Evolutionary conservation across 2,329 filamentous ascomycete species (phyloP).

Genomic region (Nemania serpens): DNA sequence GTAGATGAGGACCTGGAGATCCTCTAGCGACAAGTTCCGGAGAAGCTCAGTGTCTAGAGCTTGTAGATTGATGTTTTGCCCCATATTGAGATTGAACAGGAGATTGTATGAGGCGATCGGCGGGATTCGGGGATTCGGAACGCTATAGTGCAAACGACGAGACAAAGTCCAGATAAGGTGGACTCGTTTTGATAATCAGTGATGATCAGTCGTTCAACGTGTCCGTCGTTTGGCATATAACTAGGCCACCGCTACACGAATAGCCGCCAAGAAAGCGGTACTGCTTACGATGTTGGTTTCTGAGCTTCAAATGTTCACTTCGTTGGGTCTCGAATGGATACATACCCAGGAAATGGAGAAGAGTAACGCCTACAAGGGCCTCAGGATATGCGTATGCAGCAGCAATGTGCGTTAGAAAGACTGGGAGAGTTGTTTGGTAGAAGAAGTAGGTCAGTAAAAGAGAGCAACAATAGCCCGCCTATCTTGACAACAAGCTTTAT

Average conservation of each 20-base stretch:
- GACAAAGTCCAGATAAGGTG: background rate
- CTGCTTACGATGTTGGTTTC: background rate
- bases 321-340: background rate
- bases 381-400: too few relatives aligned
- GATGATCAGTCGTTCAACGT: background rate
- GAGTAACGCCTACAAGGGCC: background rate
- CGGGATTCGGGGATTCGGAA: background rate
- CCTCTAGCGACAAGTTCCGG: constrained; percentile 23
- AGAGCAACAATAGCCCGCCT: too few relatives aligned
- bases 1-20: constrained; percentile 23
- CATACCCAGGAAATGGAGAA: background rate
- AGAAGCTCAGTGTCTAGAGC: constrained; percentile 18
- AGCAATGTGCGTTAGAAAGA: background rate
- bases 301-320: background rate
- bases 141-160: background rate
- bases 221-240: background rate
- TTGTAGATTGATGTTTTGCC: constrained; percentile 9
- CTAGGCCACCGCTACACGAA: background rate
- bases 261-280: background rate
- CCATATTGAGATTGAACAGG: constrained; percentile 29
- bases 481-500: background rate
- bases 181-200: background rate
- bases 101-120: background rate
- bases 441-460: too few relatives aligned
- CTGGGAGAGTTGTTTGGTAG: too few relatives aligned